These are phyloP conservation scores for Mychonastes homosphaera DNA, from an alignment of 139 green algal species.

Conservation along the genomic window DNA sequence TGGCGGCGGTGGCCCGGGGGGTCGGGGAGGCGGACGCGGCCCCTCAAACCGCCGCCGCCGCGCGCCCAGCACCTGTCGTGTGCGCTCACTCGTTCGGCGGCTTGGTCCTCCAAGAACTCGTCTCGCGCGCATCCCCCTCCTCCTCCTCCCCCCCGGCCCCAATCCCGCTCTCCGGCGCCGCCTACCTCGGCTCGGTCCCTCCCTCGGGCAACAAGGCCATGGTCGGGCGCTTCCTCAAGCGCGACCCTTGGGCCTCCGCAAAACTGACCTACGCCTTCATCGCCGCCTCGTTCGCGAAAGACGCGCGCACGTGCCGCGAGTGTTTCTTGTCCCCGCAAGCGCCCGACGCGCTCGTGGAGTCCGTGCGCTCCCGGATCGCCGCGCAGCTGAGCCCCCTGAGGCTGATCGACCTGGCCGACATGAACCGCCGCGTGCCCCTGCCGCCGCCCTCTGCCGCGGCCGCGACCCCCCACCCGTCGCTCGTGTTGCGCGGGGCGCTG, in stretches of 20 bases:
- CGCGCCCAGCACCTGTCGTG: conserved; percentile 45
- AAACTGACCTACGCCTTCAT: too few species aligned
- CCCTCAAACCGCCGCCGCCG: too few species aligned
- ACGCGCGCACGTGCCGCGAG: conserved; percentile 29
- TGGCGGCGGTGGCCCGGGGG: conserved; percentile 31
- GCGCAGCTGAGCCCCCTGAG: conserved; percentile 15
- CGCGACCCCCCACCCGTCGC: too few species aligned
- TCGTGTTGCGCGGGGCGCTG: conserved; percentile 47
- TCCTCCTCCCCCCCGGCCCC: conserved; percentile 10
- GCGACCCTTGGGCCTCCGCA: too few species aligned
- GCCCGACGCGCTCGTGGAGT: conserved; percentile 35
- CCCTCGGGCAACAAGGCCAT: conserved; percentile 57
- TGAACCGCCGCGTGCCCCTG: conserved; percentile 44
- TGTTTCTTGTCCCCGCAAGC: conserved; percentile 63
- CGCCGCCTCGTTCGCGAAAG: conserved; percentile 39
- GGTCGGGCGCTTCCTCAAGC: conserved; percentile 37
- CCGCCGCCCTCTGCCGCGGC: conserved; percentile 12
- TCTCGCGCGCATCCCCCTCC: neutral
- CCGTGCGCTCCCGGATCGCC: neutral
- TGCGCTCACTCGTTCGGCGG: conserved; percentile 75
- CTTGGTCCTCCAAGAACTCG: conserved; percentile 50
- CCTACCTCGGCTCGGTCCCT: conserved; percentile 43
- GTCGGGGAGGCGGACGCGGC: neutral
- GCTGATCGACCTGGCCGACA: conserved; percentile 41
- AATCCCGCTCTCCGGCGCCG: conserved; percentile 35